Evolutionary conservation across 2,329 filamentous ascomycete species (phyloP), one percentile per base, ranked within the genome.

Genomic region (Ciborinia camelliae): DNA sequence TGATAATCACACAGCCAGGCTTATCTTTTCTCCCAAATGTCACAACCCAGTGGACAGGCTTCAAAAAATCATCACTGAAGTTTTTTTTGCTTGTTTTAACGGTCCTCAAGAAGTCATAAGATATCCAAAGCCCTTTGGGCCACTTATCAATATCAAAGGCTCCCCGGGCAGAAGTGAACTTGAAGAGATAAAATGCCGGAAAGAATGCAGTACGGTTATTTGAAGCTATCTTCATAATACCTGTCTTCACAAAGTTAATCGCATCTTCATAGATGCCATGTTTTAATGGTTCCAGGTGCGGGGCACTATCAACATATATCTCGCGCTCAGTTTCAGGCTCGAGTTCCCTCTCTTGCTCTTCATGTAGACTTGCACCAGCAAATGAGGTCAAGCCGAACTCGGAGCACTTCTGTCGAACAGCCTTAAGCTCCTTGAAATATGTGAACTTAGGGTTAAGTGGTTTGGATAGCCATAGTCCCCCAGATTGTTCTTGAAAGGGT

Each of bases 341-440:
- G 0, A 91, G 76, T 67, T 91, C 89, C 0, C 88, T 80, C 71
- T 91, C 88, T 68, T 91, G 86, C 65, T 91, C 89, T 69, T 90
- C 86, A 3, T 84, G 76, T 0, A 90, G 74, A 0, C 76, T 75
- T 0, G 77, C 76, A 0, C 77, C 70, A 0, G 73, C 68, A 32
- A 79, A 70, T 2, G 74, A 68, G 0, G 68, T 47, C 3, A 74
- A 67, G 0, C 72, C 73, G 62, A 81, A 79, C 14, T 79, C 72
- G 0, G 66, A 57, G 64, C 79, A 81, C 32, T 77, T 77, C 2
- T 67, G 45, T 14, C 62, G 50, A 41, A 67, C 68, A n/a, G 39
- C 43, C 4, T 8, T 30, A n/a, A 67, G 30, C 28, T 68, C 51
- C n/a, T n/a, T n/a, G n/a, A n/a, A n/a, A n/a, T n/a, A n/a, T n/a